Base-by-base conservation (phyloP, 805 yeast species). In the Zygoascus bituminiphila region DNA sequence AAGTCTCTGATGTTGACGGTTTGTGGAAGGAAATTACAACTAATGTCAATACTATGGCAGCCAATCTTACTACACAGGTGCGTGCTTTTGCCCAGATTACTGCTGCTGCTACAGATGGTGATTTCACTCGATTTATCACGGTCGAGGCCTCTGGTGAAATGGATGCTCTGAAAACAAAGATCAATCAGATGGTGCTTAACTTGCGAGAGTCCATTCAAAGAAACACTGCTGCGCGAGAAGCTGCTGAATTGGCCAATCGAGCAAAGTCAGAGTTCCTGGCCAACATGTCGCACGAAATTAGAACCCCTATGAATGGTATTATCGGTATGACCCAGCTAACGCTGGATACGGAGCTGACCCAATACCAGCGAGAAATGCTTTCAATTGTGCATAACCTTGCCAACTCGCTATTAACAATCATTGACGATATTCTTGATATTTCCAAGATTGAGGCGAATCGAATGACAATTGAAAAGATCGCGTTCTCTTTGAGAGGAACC, bases 31-130 rank as follows among this genome's bases (percentile, higher is more conserved):
- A 85, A 58, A 87, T 87, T 60, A 87, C 94, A 23, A 84, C 93
- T 17, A 87, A 87, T 66, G 96, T 87, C 55, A 87, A 87, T 62
- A 86, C 91, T 21, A 87, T 87, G 96, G 95, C 96, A 46, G 81
- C 91, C n/a, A 87, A 87, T 63, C 76, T 87, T 63, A 87, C 96
- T 0, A 82, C 94, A 1, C 96, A 87, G 69, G 95, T 87, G 60
- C 77, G 95, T 66, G 95, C 95, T 0, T 87, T 87, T 70, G 95
- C 94, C 35, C 94, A 87, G 63, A 87, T 87, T 59, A 87, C 96
- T 0, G 95, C 93, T 22, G 93, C 96, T 24, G 95, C 95, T 12
- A 86, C 95, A 2, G 95, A 87, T 67, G 95, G 95, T 62, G 95
- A 87, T 63, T 87, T 87, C 66, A 87, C 95, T 0, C 75, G 91